Evolutionary conservation across 2,329 filamentous ascomycete species (phyloP).

Genomic region (Geosmithia flava): DNA sequence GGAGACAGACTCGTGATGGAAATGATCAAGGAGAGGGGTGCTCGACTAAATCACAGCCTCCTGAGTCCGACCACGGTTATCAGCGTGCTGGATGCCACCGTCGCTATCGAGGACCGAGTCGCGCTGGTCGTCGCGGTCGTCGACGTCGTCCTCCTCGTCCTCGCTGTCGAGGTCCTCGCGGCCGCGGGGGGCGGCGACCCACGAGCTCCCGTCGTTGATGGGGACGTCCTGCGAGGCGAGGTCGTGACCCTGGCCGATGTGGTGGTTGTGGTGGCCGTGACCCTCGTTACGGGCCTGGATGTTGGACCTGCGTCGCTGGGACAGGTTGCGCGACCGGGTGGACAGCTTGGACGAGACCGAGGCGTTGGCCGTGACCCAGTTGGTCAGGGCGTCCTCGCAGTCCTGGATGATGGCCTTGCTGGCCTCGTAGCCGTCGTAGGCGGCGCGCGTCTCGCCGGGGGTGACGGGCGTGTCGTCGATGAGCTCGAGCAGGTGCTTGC

Average conservation of each 20-base stretch:
- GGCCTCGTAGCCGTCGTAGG: constrained; percentile 96
- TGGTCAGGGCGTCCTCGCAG: constrained; percentile 92
- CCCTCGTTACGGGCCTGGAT: constrained; percentile 58
- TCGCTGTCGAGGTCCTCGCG: constrained; percentile 36
- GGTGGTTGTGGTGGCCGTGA: constrained; percentile 20
- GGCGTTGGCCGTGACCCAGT: constrained; percentile 89
- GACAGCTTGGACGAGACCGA: constrained; percentile 81
- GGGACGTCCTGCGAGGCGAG: constrained; percentile 73
- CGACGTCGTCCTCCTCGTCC: constrained; percentile 46
- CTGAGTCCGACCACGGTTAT: constrained; percentile 42
- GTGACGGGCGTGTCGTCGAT: constrained; percentile 96
- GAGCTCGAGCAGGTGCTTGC: constrained; percentile 94
- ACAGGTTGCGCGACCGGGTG: constrained; percentile 75
- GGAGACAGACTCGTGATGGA: no score
- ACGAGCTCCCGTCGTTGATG: constrained; percentile 67
- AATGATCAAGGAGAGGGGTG: neutral
- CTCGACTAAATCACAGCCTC: constrained; percentile 22
- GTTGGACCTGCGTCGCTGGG: constrained; percentile 68
- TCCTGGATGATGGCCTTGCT: constrained; percentile 99
- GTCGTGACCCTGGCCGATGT: constrained; percentile 28
- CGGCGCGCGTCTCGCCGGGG: constrained; percentile 86
- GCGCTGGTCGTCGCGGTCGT: constrained; percentile 44
- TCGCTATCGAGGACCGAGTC: constrained; percentile 40
- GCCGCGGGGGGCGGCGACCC: constrained; percentile 50
- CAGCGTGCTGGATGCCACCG: constrained; percentile 36